These are phyloP conservation scores for Balakata baccata DNA, from an alignment of 345 rosid species.

Conservation along the genomic window DNA sequence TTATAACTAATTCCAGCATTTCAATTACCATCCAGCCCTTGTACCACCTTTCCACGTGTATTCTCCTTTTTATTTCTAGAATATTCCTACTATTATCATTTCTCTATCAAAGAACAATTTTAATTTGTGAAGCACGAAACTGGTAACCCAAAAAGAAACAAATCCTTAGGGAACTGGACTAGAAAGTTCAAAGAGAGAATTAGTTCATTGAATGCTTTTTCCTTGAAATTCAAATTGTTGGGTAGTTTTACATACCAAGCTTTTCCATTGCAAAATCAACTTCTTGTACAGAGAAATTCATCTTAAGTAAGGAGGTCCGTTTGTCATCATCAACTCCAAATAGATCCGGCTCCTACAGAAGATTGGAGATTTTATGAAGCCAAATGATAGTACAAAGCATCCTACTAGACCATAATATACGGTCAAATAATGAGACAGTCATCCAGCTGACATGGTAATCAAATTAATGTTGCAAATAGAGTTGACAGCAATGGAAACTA, in stretches of 20 bases:
- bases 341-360: constrained; percentile 62
- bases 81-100: too few relatives aligned
- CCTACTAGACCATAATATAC: not conserved
- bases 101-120: too few relatives aligned
- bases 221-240: not conserved
- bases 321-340: constrained; percentile 41
- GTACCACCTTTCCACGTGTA: too few relatives aligned
- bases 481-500: not conserved
- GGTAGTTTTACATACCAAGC: constrained; percentile 51
- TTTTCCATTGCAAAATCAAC: constrained; percentile 70
- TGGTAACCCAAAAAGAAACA: not conserved
- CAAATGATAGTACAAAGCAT: not conserved
- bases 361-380: constrained; percentile 15
- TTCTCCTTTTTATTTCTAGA: too few relatives aligned
- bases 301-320: constrained; percentile 55
- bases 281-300: constrained; percentile 63
- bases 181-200: not conserved
- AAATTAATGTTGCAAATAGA: not conserved
- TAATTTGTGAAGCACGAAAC: not conserved
- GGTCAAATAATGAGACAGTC: not conserved
- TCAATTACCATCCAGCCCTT: too few relatives aligned
- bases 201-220: not conserved
- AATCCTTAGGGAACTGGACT: not conserved
- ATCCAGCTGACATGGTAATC: not conserved
- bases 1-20: too few relatives aligned